phyloP scores from a whole-genome alignment of 352 stramenopile genomes.

The Pythium monospermum region DNA sequence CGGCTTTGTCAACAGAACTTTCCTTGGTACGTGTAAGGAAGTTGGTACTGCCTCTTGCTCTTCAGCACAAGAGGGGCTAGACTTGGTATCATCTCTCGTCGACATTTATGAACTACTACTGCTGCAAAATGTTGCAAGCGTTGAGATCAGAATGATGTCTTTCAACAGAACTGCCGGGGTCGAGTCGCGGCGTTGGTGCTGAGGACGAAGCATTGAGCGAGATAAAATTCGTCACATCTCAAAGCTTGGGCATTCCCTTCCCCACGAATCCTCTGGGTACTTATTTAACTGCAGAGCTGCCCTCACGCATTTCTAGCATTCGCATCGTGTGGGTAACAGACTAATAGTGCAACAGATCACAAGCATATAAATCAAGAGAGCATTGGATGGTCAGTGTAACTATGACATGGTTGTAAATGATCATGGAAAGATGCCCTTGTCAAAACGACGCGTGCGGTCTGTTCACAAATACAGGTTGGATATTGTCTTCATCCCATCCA shows the following conservation, averaged over 20 bases:
- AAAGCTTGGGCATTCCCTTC: too few relatives aligned
- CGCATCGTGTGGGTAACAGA: too few relatives aligned
- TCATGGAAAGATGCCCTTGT: slow-evolving; percentile 27
- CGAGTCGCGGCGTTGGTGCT: slow-evolving; percentile 4
- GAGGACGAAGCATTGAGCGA: slow-evolving; percentile 8
- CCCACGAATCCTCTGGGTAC: too few relatives aligned
- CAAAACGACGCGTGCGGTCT: slow-evolving; percentile 26
- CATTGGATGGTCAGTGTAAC: slow-evolving; percentile 57
- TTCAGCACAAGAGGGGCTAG: neutral
- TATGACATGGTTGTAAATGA: slow-evolving; percentile 43
- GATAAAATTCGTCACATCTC: too few relatives aligned
- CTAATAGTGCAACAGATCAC: too few relatives aligned
- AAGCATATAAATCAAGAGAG: too few relatives aligned
- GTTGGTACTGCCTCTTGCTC: slow-evolving; percentile 1
- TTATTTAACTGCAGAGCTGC: too few relatives aligned
- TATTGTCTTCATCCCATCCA: slow-evolving; percentile 30
- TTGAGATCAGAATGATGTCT: slow-evolving; percentile 2
- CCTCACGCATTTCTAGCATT: too few relatives aligned
- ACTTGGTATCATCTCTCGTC: slow-evolving; percentile 4
- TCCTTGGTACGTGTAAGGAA: neutral
- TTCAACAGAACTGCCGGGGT: neutral
- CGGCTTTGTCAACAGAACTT: slow-evolving; percentile 7
- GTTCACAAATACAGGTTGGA: slow-evolving; percentile 23
- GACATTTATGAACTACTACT: neutral
- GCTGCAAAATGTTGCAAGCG: too few relatives aligned